A percentile compares a stretch with the other conserved stretches of the same genome.
phyloP scores from a whole-genome alignment of 208 protist species.

The Trichomonas tenax region DNA sequence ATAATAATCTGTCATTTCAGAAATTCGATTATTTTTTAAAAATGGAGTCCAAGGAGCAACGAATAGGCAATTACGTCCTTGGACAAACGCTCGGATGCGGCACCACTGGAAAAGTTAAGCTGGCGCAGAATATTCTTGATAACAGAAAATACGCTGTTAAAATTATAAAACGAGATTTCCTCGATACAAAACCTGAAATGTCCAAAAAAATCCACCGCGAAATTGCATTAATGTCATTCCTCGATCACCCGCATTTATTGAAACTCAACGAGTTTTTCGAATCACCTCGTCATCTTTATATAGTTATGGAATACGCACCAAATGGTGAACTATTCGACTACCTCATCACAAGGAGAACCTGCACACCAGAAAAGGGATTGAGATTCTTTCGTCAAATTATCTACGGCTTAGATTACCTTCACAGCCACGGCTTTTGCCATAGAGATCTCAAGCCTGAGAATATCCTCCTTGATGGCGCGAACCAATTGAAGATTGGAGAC shows the following conservation, averaged over 20 bases:
- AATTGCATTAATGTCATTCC: neutral
- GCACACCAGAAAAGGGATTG: neutral
- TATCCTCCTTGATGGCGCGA: neutral
- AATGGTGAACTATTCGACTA: neutral
- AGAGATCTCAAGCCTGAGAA: neutral
- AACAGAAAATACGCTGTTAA: neutral
- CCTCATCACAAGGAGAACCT: neutral
- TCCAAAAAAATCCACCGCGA: neutral
- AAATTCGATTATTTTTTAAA: neutral
- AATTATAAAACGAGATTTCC: neutral
- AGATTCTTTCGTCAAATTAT: neutral
- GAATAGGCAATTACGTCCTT: neutral
- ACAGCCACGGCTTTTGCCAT: neutral
- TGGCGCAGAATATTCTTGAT: neutral
- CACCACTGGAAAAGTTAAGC: neutral
- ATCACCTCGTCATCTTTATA: neutral
- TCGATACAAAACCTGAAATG: neutral
- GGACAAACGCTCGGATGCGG: neutral
- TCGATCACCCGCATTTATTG: neutral
- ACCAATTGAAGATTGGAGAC: neutral
- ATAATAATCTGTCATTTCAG: too few species aligned
- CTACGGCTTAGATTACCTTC: neutral
- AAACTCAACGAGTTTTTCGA: neutral
- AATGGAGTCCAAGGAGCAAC: neutral
- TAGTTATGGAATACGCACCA: neutral